Base-by-base conservation (phyloP, 1,139 yeast genomes). In the Protomyces macrosporus region DNA sequence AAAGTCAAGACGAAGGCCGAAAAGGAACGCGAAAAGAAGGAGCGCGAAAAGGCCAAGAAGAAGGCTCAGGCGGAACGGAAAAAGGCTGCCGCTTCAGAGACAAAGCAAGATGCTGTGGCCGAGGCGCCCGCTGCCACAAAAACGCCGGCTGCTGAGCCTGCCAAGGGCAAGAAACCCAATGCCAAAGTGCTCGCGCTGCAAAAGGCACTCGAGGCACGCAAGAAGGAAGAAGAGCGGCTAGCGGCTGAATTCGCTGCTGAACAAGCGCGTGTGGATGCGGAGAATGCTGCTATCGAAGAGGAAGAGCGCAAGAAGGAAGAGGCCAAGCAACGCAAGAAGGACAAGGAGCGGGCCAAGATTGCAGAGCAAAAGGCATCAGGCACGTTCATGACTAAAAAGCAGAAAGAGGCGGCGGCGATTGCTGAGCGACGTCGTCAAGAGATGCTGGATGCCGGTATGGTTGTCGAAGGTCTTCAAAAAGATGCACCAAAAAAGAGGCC, bases 11-110 rank as follows among this genome's bases (percentile, higher is more conserved):
- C 95, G 66, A 95, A 93, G 82, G 95, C 95, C 79, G 98, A 93
- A 75, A 95, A 93, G 81, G 99, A 93, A 77, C 88, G 84, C 77
- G 95, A 93, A 75, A 93, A 91, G 87, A 95, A 93, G 77, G 99
- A 93, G 78, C 88, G 88, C 69, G 98, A 93, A 76, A 95, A 93
- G 81, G 90, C 87, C 71, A 83, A 85, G 77, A 93, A 93, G 87
- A 90, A 90, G 79, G 96, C 87, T 84, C 77, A 91, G 66, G 55
- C 65, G 62, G 69, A 68, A 62, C 67, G 68, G 45, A 66, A 90
- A 83, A 91, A 90, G 76, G 88, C 89, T 36, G 88, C 86, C 65
- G 85, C 84, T 4, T 33, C 14, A 16, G 63, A 57, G 68, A 70
- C 72, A 73, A 73, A 77, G 70, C 67, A 77, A 71, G 70, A 67